phyloP scores from a whole-genome alignment of 345 rosid species.

The Salix brachista region DNA sequence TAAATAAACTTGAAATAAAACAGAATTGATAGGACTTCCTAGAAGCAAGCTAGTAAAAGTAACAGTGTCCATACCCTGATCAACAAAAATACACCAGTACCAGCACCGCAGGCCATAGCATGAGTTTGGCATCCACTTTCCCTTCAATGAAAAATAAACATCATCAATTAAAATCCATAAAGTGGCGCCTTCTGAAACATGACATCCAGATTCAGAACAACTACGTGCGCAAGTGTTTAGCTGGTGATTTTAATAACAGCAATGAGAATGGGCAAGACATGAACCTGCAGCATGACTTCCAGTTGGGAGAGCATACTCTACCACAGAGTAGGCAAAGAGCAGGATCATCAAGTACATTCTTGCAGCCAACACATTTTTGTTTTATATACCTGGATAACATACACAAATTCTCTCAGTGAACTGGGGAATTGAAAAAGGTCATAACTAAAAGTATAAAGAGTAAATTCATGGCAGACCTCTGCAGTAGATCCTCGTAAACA shows the following conservation, averaged over 20 bases:
- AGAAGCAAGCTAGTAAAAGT: not conserved
- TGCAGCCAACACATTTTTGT: constrained; percentile 62
- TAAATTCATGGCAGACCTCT: constrained; percentile 49
- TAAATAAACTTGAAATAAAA: not conserved
- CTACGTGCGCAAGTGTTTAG: not conserved
- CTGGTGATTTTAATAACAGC: not conserved
- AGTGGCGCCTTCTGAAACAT: not conserved
- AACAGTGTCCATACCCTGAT: constrained; percentile 49
- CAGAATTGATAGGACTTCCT: not conserved
- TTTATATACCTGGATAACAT: constrained; percentile 61
- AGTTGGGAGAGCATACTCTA: constrained; percentile 67
- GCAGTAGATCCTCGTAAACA: constrained; percentile 76
- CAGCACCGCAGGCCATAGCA: constrained; percentile 76
- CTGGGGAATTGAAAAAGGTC: not conserved
- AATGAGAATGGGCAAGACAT: constrained; percentile 7
- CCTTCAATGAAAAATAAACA: constrained; percentile 27
- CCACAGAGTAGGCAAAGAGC: constrained; percentile 89
- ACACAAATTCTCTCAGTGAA: constrained; percentile 11
- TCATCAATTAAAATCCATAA: not conserved
- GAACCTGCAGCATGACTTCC: constrained; percentile 90
- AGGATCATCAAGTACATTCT: constrained; percentile 50
- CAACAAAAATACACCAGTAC: constrained; percentile 76
- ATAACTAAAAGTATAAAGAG: not conserved
- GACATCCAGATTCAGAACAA: constrained; percentile 4
- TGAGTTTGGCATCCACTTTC: constrained; percentile 65